Evolutionary conservation across 2,329 filamentous ascomycete genomes (phyloP).

Genomic region (Cladosporium sp.): DNA sequence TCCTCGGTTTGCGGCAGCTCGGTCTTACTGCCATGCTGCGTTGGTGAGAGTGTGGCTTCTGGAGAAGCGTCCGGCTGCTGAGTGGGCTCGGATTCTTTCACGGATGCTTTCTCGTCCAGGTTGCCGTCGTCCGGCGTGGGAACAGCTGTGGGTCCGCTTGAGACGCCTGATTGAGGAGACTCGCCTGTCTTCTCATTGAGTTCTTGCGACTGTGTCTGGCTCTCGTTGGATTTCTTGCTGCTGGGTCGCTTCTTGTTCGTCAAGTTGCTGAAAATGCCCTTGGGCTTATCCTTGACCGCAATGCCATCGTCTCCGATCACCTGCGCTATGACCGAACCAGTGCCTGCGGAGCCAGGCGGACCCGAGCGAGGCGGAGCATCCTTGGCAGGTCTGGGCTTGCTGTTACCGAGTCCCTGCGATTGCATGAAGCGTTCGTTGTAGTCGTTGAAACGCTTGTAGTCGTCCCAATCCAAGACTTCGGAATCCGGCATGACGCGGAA

Average conservation of each 20-base stretch:
- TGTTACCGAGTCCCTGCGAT: slow-evolving; percentile 53
- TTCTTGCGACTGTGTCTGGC: slow-evolving; percentile 17
- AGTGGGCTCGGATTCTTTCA: slow-evolving; percentile 15
- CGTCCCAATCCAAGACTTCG: slow-evolving; percentile 87
- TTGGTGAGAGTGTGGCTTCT: not conserved
- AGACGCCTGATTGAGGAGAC: slow-evolving; percentile 21
- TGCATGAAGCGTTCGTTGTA: slow-evolving; percentile 77
- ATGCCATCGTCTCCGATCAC: slow-evolving; percentile 5
- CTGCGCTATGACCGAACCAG: slow-evolving; percentile 17
- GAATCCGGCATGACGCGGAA: slow-evolving; percentile 98
- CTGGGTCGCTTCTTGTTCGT: slow-evolving; percentile 30
- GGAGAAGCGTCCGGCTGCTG: slow-evolving; percentile 12
- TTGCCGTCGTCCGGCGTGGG: slow-evolving; percentile 23
- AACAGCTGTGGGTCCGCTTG: slow-evolving; percentile 27
- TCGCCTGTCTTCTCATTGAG: slow-evolving; percentile 24
- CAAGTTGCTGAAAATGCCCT: slow-evolving; percentile 28
- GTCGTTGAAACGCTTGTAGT: slow-evolving; percentile 78
- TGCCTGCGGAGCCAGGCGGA: slow-evolving; percentile 41
- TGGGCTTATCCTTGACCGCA: slow-evolving; percentile 11
- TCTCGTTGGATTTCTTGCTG: slow-evolving; percentile 24
- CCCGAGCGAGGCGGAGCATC: slow-evolving; percentile 47
- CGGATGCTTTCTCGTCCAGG: slow-evolving; percentile 27
- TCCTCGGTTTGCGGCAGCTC: slow-evolving; percentile 22
- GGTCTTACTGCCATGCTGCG: slow-evolving; percentile 32
- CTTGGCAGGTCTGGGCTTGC: slow-evolving; percentile 45